These are phyloP conservation scores for Cyclaneusma minus DNA, from an alignment of 2,329 filamentous ascomycete genomes.

Conservation along the genomic window DNA sequence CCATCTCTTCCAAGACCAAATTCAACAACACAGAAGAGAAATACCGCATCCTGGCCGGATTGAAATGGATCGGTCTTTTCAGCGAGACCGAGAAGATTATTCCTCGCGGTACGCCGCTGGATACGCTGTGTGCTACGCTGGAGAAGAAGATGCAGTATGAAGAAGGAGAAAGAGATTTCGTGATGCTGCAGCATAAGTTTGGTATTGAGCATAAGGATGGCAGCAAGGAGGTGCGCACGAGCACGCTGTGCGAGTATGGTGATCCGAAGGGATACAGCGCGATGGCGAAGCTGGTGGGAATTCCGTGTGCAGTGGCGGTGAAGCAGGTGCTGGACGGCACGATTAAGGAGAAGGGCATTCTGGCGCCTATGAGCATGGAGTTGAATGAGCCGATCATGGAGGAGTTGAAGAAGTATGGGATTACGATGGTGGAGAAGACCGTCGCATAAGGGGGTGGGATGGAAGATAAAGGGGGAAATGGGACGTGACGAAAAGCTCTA, in stretches of 20 bases:
- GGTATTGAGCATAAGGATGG: constrained; percentile 73
- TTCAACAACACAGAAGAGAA: constrained; percentile 57
- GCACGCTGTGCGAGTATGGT: constrained; percentile 73
- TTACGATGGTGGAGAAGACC: constrained; percentile 57
- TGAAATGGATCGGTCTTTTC: constrained; percentile 59
- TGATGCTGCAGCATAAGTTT: constrained; percentile 71
- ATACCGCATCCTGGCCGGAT: constrained; percentile 51
- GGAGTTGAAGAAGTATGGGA: constrained; percentile 63
- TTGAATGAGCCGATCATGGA: constrained; percentile 61
- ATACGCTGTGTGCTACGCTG: constrained; percentile 78
- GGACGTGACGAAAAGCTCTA: no score
- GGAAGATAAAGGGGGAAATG: constrained; percentile 1
- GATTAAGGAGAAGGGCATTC: constrained; percentile 54
- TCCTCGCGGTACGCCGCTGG: constrained; percentile 64
- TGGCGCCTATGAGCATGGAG: constrained; percentile 61
- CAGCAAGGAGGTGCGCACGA: constrained; percentile 59
- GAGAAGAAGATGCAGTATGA: constrained; percentile 87
- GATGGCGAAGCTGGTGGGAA: constrained; percentile 72
- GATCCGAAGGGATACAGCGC: constrained; percentile 61
- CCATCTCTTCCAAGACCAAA: constrained; percentile 59
- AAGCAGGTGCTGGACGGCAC: constrained; percentile 65
- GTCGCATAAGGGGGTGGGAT: constrained; percentile 18
- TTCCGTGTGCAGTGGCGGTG: constrained; percentile 61
- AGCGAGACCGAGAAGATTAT: constrained; percentile 52
- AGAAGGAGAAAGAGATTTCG: constrained; percentile 69